phyloP scores from a whole-genome alignment of 2,329 filamentous ascomycete genomes.

The Truncatella angustata region DNA sequence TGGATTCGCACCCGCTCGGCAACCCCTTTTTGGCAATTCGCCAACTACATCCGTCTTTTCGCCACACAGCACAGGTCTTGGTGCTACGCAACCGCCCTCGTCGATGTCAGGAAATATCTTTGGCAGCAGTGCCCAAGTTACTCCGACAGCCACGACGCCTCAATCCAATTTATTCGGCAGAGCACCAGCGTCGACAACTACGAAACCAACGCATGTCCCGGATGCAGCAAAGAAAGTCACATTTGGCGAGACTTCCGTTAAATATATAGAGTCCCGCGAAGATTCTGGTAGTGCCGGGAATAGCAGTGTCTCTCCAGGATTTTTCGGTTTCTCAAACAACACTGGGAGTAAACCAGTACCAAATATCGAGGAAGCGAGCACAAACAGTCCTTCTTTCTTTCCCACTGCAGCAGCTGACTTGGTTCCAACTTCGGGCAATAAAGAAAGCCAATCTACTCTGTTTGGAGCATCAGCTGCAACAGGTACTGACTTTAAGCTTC shows the following conservation, averaged over 20 bases:
- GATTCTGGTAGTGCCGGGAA: not conserved
- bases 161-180: not conserved
- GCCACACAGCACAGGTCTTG: not conserved
- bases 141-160: not conserved
- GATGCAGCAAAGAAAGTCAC: constrained; percentile 15
- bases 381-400: constrained; percentile 11
- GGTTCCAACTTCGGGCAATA: constrained; percentile 8
- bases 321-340: constrained; percentile 15
- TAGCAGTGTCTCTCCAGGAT: not conserved
- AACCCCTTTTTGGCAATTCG: not conserved
- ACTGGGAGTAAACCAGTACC: constrained; percentile 3
- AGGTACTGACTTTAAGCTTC: constrained; percentile 4
- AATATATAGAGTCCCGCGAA: not conserved
- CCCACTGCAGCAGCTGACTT: constrained; percentile 1
- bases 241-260: constrained; percentile 12
- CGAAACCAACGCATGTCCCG: not conserved
- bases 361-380: not conserved
- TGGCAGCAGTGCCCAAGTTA: not conserved
- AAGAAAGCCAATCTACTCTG: constrained; percentile 9
- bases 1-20: too few relatives aligned
- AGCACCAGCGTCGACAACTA: not conserved
- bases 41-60: not conserved
- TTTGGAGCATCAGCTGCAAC: constrained; percentile 8
- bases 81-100: not conserved
- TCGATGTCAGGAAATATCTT: not conserved